phyloP scores from a whole-genome alignment of 352 stramenopile genomes.

The Albugo candida region DNA sequence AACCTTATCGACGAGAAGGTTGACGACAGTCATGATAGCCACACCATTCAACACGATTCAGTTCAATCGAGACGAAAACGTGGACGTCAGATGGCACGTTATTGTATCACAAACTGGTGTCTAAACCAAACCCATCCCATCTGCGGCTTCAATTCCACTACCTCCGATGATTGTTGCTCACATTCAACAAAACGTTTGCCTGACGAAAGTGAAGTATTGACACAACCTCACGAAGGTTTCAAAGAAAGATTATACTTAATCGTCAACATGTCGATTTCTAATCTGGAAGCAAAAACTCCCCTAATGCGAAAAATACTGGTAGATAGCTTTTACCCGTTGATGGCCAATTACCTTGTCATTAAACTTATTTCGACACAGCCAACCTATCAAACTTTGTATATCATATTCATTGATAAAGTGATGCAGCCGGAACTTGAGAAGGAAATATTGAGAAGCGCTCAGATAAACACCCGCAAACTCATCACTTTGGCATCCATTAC shows the following conservation, averaged over 20 bases:
- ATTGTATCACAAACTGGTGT: not conserved
- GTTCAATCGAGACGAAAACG: not conserved
- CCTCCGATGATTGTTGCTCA: slow-evolving; percentile 46
- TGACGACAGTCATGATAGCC: slow-evolving; percentile 2
- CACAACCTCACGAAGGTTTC: slow-evolving; percentile 62
- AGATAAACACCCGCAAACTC: slow-evolving; percentile 91
- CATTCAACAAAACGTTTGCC: slow-evolving; percentile 50
- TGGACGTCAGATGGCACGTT: not conserved
- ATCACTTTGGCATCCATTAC: slow-evolving; percentile 96
- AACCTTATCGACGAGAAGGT: slow-evolving; percentile 8
- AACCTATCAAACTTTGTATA: slow-evolving; percentile 97
- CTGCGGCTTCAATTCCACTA: slow-evolving; percentile 12
- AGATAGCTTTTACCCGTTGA: slow-evolving; percentile 90
- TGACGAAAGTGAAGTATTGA: slow-evolving; percentile 37
- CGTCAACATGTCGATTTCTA: slow-evolving; percentile 96
- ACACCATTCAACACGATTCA: not conserved
- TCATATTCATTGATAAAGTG: slow-evolving; percentile 95
- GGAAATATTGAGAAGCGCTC: slow-evolving; percentile 88
- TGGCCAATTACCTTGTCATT: slow-evolving; percentile 97
- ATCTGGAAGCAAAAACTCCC: slow-evolving; percentile 92
- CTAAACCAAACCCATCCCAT: slow-evolving; percentile 8
- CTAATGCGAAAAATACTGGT: slow-evolving; percentile 91
- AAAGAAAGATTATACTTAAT: slow-evolving; percentile 98
- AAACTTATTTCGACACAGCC: slow-evolving; percentile 97
- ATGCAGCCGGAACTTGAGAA: slow-evolving; percentile 82